A percentile compares a stretch with the other conserved stretches of the same genome.
Conservation (phyloP, 768 basidiomycete species). For the Lentinula boryana region DNA sequence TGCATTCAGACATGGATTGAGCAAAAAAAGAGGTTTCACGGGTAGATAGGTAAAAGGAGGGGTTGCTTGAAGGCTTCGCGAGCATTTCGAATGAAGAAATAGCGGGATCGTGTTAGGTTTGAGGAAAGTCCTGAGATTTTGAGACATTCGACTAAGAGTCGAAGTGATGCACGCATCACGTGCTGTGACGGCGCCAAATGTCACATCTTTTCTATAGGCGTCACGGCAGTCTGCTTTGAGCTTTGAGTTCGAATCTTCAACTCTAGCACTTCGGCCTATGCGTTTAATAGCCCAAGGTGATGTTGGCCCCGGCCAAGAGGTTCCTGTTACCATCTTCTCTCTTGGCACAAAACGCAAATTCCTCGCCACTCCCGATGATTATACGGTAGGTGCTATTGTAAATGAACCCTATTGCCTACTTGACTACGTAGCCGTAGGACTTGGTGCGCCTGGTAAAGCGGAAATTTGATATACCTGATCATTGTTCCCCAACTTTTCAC, state of each 20-base stretch:
- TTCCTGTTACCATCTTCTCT: neutral
- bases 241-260: no score
- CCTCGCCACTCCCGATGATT: neutral
- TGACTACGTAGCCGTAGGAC: neutral
- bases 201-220: neutral
- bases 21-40: constrained; percentile 1
- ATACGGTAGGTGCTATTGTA: neutral
- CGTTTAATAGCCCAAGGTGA: neutral
- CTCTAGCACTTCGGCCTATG: neutral
- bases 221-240: no score
- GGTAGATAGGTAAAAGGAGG: neutral
- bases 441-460: neutral
- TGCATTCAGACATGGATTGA: constrained; percentile 6
- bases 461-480: neutral
- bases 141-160: neutral
- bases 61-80: neutral
- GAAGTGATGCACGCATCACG: neutral
- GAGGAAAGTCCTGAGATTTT: neutral
- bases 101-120: neutral
- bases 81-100: constrained; percentile 2
- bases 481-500: neutral
- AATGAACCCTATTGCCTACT: neutral
- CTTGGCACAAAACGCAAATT: constrained; percentile 1
- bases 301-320: neutral
- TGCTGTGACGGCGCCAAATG: neutral